Evolutionary conservation across 2,329 filamentous ascomycete genomes (phyloP).

Genomic region (Xylariaceae sp.): DNA sequence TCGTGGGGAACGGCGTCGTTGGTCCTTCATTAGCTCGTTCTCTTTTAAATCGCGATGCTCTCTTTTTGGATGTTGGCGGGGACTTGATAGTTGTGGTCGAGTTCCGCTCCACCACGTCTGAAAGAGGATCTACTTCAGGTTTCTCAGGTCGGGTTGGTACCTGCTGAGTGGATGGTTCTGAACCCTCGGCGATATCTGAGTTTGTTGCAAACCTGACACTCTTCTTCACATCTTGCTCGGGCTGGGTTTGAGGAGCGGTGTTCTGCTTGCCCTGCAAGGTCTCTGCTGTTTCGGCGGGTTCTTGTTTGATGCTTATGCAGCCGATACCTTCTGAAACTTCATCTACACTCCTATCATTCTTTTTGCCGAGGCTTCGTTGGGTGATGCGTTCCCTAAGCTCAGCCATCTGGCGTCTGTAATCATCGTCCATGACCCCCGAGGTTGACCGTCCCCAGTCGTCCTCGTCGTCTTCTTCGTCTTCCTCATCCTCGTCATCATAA

Average conservation of each 20-base stretch:
- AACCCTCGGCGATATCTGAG: slow-evolving; percentile 29
- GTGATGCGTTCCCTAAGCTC: slow-evolving; percentile 73
- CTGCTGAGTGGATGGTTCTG: slow-evolving; percentile 25
- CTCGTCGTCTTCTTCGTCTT: slow-evolving; percentile 54
- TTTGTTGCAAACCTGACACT: slow-evolving; percentile 29
- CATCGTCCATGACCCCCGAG: slow-evolving; percentile 63
- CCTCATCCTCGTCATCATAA: slow-evolving; percentile 52
- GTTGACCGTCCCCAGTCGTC: slow-evolving; percentile 76
- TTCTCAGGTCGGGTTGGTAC: slow-evolving; percentile 10
- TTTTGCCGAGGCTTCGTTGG: slow-evolving; percentile 35
- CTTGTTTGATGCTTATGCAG: slow-evolving; percentile 37
- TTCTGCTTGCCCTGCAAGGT: slow-evolving; percentile 20
- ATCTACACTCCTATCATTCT: slow-evolving; percentile 38
- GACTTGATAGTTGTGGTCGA: slow-evolving; percentile 12
- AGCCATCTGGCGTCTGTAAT: slow-evolving; percentile 79
- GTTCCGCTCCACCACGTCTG: slow-evolving; percentile 51
- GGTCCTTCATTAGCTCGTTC: slow-evolving; percentile 24
- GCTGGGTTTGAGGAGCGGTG: background rate
- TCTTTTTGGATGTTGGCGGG: slow-evolving; percentile 32
- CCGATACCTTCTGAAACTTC: slow-evolving; percentile 39
- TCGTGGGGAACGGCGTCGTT: slow-evolving; percentile 16
- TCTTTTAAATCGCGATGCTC: slow-evolving; percentile 53
- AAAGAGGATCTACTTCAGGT: slow-evolving; percentile 44
- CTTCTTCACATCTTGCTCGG: slow-evolving; percentile 23
- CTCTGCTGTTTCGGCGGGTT: slow-evolving; percentile 1